phyloP scores from a whole-genome alignment of 768 basidiomycete species.

The Suillus subaureus region DNA sequence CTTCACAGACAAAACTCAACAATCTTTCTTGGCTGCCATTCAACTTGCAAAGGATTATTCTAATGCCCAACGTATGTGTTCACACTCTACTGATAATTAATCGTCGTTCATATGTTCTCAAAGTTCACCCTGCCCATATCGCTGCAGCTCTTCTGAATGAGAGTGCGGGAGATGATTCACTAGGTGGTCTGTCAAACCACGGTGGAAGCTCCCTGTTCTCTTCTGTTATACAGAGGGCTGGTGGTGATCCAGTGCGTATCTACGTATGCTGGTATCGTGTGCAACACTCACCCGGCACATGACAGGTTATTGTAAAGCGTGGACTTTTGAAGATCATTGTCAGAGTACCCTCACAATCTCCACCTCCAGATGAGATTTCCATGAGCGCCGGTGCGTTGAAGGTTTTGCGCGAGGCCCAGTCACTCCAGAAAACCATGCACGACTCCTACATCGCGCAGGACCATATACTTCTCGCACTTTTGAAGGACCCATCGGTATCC shows the following conservation, averaged over 20 bases:
- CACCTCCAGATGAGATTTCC: conserved; percentile 80
- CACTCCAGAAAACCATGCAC: conserved; percentile 79
- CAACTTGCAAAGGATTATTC: conserved; percentile 85
- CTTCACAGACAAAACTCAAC: conserved; percentile 83
- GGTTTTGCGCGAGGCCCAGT: conserved; percentile 75
- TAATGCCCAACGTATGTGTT: conserved; percentile 70
- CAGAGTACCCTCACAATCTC: conserved; percentile 79
- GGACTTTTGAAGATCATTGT: conserved; percentile 77
- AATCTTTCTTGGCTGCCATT: conserved; percentile 68
- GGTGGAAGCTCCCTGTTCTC: conserved; percentile 65
- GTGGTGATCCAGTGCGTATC: conserved; percentile 75
- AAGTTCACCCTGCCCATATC: conserved; percentile 84
- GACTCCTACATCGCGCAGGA: conserved; percentile 94
- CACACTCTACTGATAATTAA: not conserved
- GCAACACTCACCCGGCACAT: conserved; percentile 1
- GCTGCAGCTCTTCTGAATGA: conserved; percentile 83
- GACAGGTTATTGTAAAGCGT: conserved; percentile 62
- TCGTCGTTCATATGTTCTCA: conserved; percentile 14
- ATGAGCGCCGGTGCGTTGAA: conserved; percentile 58
- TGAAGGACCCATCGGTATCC: conserved; percentile 71
- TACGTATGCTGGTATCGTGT: not conserved
- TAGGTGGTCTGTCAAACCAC: conserved; percentile 32
- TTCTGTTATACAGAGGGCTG: conserved; percentile 78
- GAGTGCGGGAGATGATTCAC: conserved; percentile 38
- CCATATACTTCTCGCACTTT: conserved; percentile 83